Evolutionary conservation across 257 asterid genomes (phyloP).

Genomic region (Gentiana macrophylla): DNA sequence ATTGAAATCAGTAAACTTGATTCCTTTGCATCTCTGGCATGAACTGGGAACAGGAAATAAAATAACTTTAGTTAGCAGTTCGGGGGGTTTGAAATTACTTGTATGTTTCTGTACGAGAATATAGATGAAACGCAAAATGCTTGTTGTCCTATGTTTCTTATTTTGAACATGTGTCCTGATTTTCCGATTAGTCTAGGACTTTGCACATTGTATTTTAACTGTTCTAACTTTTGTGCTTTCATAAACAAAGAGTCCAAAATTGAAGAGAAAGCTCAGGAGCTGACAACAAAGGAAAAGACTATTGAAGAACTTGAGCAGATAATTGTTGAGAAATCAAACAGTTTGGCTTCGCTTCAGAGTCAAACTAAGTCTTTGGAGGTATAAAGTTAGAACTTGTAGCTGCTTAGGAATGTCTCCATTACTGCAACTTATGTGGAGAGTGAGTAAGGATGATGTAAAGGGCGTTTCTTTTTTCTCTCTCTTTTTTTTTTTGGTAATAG

Average conservation of each 20-base stretch:
- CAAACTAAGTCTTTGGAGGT: conserved; percentile 26
- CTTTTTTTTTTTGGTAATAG: conserved; percentile 7
- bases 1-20: too few relatives aligned
- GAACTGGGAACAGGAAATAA: too few relatives aligned
- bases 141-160: too few relatives aligned
- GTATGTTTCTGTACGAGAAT: too few relatives aligned
- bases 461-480: too few relatives aligned
- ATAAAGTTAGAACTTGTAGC: not conserved
- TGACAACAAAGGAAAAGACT: conserved; percentile 27
- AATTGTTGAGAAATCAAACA: conserved; percentile 25
- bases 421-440: not conserved
- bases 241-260: conserved; percentile 21
- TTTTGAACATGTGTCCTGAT: too few relatives aligned
- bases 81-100: too few relatives aligned
- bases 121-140: too few relatives aligned
- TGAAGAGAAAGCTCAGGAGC: conserved; percentile 20
- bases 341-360: conserved; percentile 26
- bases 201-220: not conserved
- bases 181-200: not conserved
- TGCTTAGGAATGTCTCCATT: not conserved
- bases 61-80: too few relatives aligned
- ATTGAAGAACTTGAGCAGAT: conserved; percentile 23
- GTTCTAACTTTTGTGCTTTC: not conserved
- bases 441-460: not conserved
- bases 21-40: too few relatives aligned